Conservation (phyloP, 1,139 yeast species). For the Geotrichum carabidarum region DNA sequence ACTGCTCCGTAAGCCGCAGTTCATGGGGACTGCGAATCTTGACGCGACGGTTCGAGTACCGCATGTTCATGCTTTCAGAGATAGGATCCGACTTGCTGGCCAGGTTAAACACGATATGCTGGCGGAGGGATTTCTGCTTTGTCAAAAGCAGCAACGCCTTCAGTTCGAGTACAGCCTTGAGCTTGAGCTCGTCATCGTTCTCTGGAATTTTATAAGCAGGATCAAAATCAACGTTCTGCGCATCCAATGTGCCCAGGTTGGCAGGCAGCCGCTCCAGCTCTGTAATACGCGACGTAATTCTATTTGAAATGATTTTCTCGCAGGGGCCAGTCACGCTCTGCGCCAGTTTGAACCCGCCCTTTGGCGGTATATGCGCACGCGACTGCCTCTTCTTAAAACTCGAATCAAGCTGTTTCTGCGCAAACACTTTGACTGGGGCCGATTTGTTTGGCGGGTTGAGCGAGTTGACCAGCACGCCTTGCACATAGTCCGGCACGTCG, state of each 20-base stretch:
- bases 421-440: conserved; percentile 8
- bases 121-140: conserved; percentile 80
- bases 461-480: conserved; percentile 38
- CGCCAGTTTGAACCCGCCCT: conserved; percentile 20
- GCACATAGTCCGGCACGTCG: conserved; percentile 56
- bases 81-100: conserved; percentile 42
- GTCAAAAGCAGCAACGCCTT: conserved; percentile 74
- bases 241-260: conserved; percentile 62
- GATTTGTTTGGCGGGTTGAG: conserved; percentile 18
- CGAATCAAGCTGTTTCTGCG: conserved; percentile 20
- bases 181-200: conserved; percentile 44
- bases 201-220: conserved; percentile 48
- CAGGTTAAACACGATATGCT: conserved; percentile 59
- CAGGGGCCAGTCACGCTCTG: conserved; percentile 31
- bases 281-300: conserved; percentile 60
- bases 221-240: conserved; percentile 37
- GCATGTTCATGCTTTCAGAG: conserved; percentile 34
- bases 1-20: conserved; percentile 56
- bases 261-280: conserved; percentile 76
- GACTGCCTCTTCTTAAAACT: conserved; percentile 35
- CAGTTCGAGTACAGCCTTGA: conserved; percentile 70
- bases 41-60: conserved; percentile 43
- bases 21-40: conserved; percentile 64
- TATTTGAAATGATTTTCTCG: conserved; percentile 38
- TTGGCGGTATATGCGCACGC: conserved; percentile 34